Percentiles rank a stretch among this genome's conserved stretches.
phyloP scores from a whole-genome alignment of 768 basidiomycete species.

The Neoboletus magnificus region DNA sequence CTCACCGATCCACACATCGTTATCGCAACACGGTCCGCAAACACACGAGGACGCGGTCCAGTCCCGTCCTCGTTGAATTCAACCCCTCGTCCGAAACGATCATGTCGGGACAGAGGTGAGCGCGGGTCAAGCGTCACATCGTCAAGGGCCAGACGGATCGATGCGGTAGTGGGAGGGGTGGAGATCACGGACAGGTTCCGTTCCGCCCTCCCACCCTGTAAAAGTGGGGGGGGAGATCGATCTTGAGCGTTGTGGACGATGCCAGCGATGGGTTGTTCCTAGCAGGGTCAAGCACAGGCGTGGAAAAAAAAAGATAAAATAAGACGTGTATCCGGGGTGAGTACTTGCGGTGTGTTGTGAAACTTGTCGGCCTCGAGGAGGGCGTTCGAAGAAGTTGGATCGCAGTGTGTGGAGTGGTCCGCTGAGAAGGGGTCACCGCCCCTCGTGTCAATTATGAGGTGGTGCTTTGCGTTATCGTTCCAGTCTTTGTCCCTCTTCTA shows the following conservation, averaged over 20 bases:
- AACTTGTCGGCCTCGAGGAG: too few species aligned
- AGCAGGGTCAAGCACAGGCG: neutral
- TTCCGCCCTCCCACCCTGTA: neutral
- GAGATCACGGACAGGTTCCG: neutral
- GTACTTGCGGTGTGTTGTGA: neutral
- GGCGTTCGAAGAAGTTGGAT: neutral
- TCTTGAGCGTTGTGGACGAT: neutral
- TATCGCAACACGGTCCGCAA: too few species aligned
- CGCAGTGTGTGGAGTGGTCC: neutral
- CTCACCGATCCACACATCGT: neutral
- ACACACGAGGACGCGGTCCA: neutral
- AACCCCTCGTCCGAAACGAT: neutral
- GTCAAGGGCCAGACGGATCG: neutral
- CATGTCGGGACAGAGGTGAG: neutral
- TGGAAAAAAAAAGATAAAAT: too few species aligned
- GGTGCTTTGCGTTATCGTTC: neutral
- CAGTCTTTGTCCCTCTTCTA: neutral
- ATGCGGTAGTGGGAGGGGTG: neutral
- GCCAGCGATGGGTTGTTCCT: neutral
- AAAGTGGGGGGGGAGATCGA: too few species aligned
- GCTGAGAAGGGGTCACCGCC: too few species aligned
- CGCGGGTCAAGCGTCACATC: neutral
- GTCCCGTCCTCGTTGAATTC: neutral
- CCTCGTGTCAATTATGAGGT: neutral
- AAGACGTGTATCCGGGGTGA: neutral